These are phyloP conservation scores for Flammula alnicola DNA, from an alignment of 1,284 basidiomycete genomes.

Conservation along the genomic window DNA sequence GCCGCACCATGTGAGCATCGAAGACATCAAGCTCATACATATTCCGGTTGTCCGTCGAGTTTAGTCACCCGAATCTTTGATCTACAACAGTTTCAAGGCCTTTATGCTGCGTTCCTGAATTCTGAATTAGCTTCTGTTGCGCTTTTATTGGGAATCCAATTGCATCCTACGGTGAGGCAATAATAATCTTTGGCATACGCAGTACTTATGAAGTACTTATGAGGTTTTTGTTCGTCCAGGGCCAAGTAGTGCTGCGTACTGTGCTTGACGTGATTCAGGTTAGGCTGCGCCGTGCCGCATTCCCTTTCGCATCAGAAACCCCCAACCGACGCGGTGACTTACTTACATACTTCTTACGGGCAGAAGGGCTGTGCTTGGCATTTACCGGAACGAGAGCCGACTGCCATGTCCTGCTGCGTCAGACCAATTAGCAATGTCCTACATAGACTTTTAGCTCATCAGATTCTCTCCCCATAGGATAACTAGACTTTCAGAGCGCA, in stretches of 20 bases:
- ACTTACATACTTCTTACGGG: neutral
- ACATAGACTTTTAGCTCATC: neutral
- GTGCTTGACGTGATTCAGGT: neutral
- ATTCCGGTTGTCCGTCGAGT: constrained; percentile 10
- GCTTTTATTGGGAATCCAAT: no score
- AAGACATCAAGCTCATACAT: constrained; percentile 9
- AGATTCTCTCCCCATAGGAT: neutral
- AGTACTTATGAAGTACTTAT: no score
- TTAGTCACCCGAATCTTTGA: constrained; percentile 18
- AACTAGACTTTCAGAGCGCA: neutral
- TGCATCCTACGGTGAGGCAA: no score
- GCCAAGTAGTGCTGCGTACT: neutral
- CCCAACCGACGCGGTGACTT: neutral
- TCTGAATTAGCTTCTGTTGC: constrained; percentile 6
- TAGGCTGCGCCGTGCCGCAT: neutral
- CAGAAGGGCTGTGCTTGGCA: neutral
- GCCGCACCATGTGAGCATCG: constrained; percentile 20
- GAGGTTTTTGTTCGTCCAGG: neutral
- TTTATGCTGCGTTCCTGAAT: constrained; percentile 21
- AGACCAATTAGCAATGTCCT: constrained; percentile 1
- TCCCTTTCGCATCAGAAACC: neutral
- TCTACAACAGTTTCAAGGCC: constrained; percentile 15
- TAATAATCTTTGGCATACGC: no score
- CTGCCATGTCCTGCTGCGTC: no score
- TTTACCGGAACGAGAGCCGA: constrained; percentile 7